Evolutionary conservation across 2,329 filamentous ascomycete genomes (phyloP), one percentile per base, ranked within the genome.

Genomic region (Periconia sp.): DNA sequence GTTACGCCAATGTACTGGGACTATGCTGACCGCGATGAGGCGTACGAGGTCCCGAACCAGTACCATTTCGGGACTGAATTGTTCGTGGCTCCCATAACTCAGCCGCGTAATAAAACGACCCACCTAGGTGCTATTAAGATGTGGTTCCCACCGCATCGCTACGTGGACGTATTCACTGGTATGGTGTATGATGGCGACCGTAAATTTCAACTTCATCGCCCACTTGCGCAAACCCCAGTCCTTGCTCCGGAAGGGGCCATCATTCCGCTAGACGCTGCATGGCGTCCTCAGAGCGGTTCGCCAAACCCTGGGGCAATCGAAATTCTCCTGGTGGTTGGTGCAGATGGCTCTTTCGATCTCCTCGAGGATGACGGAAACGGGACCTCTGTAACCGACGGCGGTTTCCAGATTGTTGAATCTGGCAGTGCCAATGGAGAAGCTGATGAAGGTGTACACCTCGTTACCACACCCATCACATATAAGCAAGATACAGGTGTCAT

Each of bases 1-100:
- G 69, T 87, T 1, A 81, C 83, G 64, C 85, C 85, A 0, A 76
- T 88, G 74, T 88, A 88, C 72, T 88, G 85, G 85, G 75, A 77
- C 42, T 80, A 82, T 55, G 81, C 82, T 0, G 73, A 78, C 1
- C 62, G 66, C 0, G 77, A 82, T 1, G 79, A 81, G 52, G 83
- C 85, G 0, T 87, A 87, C 66, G 60, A 67, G 1, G 76, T 82
- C 0, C 80, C 79, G 0, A 87, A 85, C 57, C 77, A 86, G 63
- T 87, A 81, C 65, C 78, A 77, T 59, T 87, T 87, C 58, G 85
- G 85, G 1, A 76, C 78, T 0, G 74, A 81, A 23, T 67, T 87
- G 14, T 69, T 87, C 3, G 81, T 86, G 0, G 77, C 77, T 0
- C 85, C 85, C 0, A 80, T 87, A 43, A 82, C 82, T 1, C 71